These are phyloP conservation scores for Ustilaginoidea virens DNA, from an alignment of 2,329 filamentous ascomycete species.

Conservation along the genomic window DNA sequence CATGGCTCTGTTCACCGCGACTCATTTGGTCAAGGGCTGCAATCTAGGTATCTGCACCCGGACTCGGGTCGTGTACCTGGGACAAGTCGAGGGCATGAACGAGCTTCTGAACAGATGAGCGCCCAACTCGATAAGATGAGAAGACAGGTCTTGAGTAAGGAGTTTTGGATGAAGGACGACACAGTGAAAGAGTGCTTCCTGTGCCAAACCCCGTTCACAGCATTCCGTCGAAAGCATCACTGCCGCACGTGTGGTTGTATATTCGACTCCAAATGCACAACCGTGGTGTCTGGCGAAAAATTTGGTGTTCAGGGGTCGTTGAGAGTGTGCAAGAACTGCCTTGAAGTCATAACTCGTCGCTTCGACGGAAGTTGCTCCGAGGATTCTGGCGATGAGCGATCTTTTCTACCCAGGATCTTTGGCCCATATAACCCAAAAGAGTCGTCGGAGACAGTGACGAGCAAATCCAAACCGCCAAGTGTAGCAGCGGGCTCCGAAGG, in stretches of 20 bases:
- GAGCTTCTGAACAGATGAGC: slow-evolving; percentile 42
- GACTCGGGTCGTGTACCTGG: slow-evolving; percentile 37
- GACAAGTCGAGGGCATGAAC: slow-evolving; percentile 36
- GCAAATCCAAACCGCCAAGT: slow-evolving; percentile 11
- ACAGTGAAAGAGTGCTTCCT: slow-evolving; percentile 95
- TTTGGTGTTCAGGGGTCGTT: slow-evolving; percentile 79
- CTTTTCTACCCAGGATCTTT: slow-evolving; percentile 49
- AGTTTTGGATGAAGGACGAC: slow-evolving; percentile 99
- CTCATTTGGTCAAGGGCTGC: slow-evolving; percentile 33
- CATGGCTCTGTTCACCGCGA: slow-evolving; percentile 43
- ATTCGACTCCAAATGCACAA: slow-evolving; percentile 92
- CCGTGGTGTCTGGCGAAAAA: slow-evolving; percentile 70
- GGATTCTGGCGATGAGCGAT: slow-evolving; percentile 67
- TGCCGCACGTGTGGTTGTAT: slow-evolving; percentile 96
- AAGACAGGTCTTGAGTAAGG: slow-evolving; percentile 78
- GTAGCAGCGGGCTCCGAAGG: slow-evolving; percentile 23
- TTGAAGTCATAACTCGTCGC: slow-evolving; percentile 78
- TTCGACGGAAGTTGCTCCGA: slow-evolving; percentile 80
- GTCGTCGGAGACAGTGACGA: slow-evolving; percentile 3
- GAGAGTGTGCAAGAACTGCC: slow-evolving; percentile 83
- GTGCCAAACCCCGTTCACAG: slow-evolving; percentile 79
- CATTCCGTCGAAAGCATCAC: slow-evolving; percentile 91
- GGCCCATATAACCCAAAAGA: slow-evolving; percentile 24
- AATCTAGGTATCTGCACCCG: slow-evolving; percentile 27
- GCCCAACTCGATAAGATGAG: slow-evolving; percentile 56